Conservation (phyloP, 371 early-diverging fungal species). For the Mortierella polycephala region DNA sequence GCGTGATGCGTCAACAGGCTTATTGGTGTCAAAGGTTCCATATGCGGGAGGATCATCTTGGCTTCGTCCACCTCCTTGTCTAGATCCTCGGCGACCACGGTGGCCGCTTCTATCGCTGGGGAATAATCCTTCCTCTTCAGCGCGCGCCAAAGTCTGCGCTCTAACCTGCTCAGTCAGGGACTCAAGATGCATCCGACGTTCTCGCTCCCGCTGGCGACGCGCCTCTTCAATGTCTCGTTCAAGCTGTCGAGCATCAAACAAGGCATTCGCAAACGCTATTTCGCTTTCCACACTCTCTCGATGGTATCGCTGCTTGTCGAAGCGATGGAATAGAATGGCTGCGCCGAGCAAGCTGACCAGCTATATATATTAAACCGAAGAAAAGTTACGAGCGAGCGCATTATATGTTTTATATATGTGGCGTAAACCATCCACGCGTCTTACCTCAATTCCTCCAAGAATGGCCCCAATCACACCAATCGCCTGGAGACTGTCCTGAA, state of each 20-base stretch:
- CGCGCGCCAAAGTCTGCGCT: slow-evolving; percentile 32
- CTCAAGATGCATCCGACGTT: slow-evolving; percentile 9
- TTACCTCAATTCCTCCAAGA: slow-evolving; percentile 53
- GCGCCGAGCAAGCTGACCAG: slow-evolving; percentile 49
- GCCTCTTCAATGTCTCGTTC: slow-evolving; percentile 41
- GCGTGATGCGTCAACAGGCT: too few species aligned
- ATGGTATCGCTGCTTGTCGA: slow-evolving; percentile 34
- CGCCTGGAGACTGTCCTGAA: slow-evolving; percentile 55
- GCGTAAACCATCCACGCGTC: background rate
- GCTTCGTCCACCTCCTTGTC: background rate
- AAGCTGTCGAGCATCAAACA: slow-evolving; percentile 39
- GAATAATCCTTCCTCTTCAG: slow-evolving; percentile 32
- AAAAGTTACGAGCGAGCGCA: background rate
- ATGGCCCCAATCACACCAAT: slow-evolving; percentile 54
- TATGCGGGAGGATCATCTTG: slow-evolving; percentile 38
- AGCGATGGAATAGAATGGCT: slow-evolving; percentile 46
- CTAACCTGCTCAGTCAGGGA: slow-evolving; percentile 36
- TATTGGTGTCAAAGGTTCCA: slow-evolving; percentile 21
- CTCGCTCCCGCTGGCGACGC: slow-evolving; percentile 28
- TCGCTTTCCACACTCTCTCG: slow-evolving; percentile 31
- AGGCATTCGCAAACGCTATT: slow-evolving; percentile 25
- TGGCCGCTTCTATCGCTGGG: slow-evolving; percentile 5
- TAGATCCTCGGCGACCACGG: background rate
- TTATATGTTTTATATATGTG: background rate
- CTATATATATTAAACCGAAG: slow-evolving; percentile 6